These are phyloP conservation scores for Escallonia rubra DNA, from an alignment of 129 eudicot species.

Conservation along the genomic window DNA sequence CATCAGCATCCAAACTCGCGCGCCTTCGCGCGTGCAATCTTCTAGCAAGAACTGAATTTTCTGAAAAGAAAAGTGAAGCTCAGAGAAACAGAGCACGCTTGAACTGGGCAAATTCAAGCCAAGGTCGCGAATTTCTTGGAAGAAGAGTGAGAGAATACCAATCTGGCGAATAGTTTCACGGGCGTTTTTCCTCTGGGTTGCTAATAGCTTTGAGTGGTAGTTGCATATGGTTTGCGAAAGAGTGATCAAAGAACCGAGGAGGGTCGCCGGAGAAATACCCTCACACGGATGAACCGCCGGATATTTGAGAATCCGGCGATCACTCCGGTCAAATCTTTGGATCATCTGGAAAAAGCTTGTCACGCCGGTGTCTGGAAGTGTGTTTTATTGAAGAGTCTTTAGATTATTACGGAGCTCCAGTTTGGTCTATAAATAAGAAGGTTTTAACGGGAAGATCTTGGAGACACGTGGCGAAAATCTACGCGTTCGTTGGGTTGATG, in stretches of 20 bases:
- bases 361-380: background rate
- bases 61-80: slow-evolving; percentile 62
- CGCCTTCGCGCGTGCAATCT: slow-evolving; percentile 51
- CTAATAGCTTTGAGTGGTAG: slow-evolving; percentile 27
- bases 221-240: slow-evolving; percentile 36
- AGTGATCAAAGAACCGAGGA: slow-evolving; percentile 52
- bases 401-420: slow-evolving; percentile 10
- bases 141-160: slow-evolving; percentile 40
- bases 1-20: slow-evolving; percentile 51
- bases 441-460: background rate
- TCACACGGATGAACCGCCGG: slow-evolving; percentile 84
- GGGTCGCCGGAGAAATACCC: slow-evolving; percentile 55
- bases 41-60: slow-evolving; percentile 50
- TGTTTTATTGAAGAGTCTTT: background rate
- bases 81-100: slow-evolving; percentile 49
- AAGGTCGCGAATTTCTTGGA: slow-evolving; percentile 43
- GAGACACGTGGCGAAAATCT: slow-evolving; percentile 46
- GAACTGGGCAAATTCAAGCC: slow-evolving; percentile 16
- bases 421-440: slow-evolving; percentile 3
- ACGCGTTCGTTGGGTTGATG: slow-evolving; percentile 20
- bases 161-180: slow-evolving; percentile 63
- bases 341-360: slow-evolving; percentile 26
- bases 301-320: slow-evolving; percentile 75
- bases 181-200: slow-evolving; percentile 42
- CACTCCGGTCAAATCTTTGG: slow-evolving; percentile 31